phyloP scores from a whole-genome alignment of 371 early-diverging fungal species.

The Phascolomyces articulosus region DNA sequence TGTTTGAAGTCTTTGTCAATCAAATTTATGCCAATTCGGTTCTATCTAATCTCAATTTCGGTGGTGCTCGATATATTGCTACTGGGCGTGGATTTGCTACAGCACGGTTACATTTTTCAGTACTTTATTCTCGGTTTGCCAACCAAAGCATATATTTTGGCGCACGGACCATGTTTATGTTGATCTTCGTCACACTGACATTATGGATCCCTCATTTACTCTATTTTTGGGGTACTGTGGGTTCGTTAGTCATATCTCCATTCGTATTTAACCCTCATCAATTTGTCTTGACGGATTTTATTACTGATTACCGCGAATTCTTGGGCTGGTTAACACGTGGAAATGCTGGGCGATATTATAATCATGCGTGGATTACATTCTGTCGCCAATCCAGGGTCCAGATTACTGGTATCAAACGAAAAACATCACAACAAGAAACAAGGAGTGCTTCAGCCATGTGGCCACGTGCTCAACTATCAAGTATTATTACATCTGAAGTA shows the following conservation, averaged over 20 bases:
- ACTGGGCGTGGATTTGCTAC: slow-evolving; percentile 93
- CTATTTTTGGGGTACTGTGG: slow-evolving; percentile 86
- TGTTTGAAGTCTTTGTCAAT: slow-evolving; percentile 91
- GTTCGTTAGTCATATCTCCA: slow-evolving; percentile 74
- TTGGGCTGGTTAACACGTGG: slow-evolving; percentile 81
- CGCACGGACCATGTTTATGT: slow-evolving; percentile 71
- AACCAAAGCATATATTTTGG: slow-evolving; percentile 86
- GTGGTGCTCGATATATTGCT: slow-evolving; percentile 86
- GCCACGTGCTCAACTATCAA: slow-evolving; percentile 68
- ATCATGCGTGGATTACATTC: slow-evolving; percentile 82
- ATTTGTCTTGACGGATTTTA: slow-evolving; percentile 75
- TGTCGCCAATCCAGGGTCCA: slow-evolving; percentile 75
- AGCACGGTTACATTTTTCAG: slow-evolving; percentile 76
- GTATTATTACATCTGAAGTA: slow-evolving; percentile 78
- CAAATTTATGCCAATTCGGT: slow-evolving; percentile 88
- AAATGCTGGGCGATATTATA: slow-evolving; percentile 63
- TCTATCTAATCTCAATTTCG: slow-evolving; percentile 81
- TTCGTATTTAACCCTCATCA: slow-evolving; percentile 89
- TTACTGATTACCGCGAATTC: slow-evolving; percentile 80
- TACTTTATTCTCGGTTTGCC: slow-evolving; percentile 81
- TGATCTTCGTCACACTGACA: slow-evolving; percentile 75
- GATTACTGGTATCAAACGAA: slow-evolving; percentile 76
- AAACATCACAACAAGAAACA: slow-evolving; percentile 21
- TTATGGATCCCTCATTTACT: slow-evolving; percentile 76
- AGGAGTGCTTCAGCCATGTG: slow-evolving; percentile 42